phyloP scores from a whole-genome alignment of 192 early-diverging fungal species.

The Umbelopsis vinacea region DNA sequence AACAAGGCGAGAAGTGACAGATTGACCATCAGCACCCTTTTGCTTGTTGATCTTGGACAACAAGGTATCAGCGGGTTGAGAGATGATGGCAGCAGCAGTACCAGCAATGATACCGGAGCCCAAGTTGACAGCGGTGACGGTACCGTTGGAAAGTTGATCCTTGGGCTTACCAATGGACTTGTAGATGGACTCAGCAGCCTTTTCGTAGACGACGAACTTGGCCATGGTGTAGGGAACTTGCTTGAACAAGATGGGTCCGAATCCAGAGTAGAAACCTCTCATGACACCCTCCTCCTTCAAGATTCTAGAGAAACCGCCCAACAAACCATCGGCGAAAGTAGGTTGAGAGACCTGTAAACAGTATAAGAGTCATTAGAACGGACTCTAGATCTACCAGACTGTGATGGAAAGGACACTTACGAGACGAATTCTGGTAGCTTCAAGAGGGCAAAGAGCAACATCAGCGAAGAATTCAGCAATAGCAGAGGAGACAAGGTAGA shows the following conservation, averaged over 20 bases:
- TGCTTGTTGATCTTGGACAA: conserved; percentile 77
- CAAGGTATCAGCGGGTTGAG: conserved; percentile 63
- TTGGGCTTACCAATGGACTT: conserved; percentile 44
- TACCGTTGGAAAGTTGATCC: conserved; percentile 44
- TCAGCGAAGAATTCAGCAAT: conserved; percentile 80
- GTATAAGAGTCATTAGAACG: neutral
- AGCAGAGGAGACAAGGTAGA: conserved; percentile 69
- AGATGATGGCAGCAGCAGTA: conserved; percentile 68
- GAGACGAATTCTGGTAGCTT: conserved; percentile 76
- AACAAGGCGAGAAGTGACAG: conserved; percentile 59
- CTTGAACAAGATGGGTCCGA: conserved; percentile 77
- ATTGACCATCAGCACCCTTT: conserved; percentile 61
- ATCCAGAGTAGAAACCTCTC: conserved; percentile 77
- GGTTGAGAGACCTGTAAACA: conserved; percentile 58
- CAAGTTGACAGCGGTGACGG: conserved; percentile 56
- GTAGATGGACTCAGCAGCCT: conserved; percentile 56
- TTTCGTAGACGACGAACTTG: conserved; percentile 75
- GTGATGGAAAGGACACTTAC: conserved; percentile 32
- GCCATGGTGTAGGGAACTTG: conserved; percentile 84
- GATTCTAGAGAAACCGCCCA: conserved; percentile 62
- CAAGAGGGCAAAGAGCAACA: conserved; percentile 73
- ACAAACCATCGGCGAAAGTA: conserved; percentile 63
- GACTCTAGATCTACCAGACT: neutral
- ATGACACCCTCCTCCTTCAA: conserved; percentile 66
- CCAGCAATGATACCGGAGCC: conserved; percentile 68